Conservation (phyloP, 1,284 basidiomycete species). For the Bjerkandera adusta region DNA sequence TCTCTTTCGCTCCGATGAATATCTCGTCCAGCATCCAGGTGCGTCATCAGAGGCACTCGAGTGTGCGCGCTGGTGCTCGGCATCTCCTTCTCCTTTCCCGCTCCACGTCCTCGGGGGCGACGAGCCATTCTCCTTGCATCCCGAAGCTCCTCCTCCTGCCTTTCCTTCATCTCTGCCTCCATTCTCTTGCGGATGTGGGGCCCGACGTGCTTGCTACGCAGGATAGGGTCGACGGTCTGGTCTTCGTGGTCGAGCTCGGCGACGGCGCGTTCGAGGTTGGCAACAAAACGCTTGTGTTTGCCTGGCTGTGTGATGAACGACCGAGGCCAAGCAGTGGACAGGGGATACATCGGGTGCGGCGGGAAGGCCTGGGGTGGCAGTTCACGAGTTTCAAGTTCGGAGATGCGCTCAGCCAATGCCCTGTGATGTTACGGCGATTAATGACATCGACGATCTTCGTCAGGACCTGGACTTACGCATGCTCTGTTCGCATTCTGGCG, state of each 20-base stretch:
- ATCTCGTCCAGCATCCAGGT: neutral
- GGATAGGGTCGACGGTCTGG: constrained; percentile 41
- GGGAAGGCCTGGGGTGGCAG: constrained; percentile 20
- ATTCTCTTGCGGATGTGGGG: constrained; percentile 42
- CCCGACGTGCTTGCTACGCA: constrained; percentile 44
- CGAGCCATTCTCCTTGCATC: constrained; percentile 33
- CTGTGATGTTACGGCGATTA: constrained; percentile 32
- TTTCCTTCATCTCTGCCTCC: constrained; percentile 40
- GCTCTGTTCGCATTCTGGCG: constrained; percentile 53
- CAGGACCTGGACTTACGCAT: constrained; percentile 47
- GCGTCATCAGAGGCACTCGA: neutral
- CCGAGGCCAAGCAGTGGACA: constrained; percentile 45
- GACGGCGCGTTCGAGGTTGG: constrained; percentile 47
- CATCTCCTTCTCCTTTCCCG: constrained; percentile 39
- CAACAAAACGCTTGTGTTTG: constrained; percentile 36
- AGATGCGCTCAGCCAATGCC: constrained; percentile 53
- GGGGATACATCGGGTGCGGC: constrained; percentile 22
- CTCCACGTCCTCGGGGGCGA: constrained; percentile 21
- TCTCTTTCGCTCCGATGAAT: constrained; percentile 6
- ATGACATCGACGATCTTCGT: constrained; percentile 8
- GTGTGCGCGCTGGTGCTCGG: neutral
- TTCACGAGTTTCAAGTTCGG: constrained; percentile 49
- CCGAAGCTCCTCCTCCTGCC: constrained; percentile 41
- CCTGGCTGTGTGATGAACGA: constrained; percentile 36
- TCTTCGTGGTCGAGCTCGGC: constrained; percentile 48